Conservation (phyloP, 495 filamentous ascomycete species). For the Bryoglossum gracile region DNA sequence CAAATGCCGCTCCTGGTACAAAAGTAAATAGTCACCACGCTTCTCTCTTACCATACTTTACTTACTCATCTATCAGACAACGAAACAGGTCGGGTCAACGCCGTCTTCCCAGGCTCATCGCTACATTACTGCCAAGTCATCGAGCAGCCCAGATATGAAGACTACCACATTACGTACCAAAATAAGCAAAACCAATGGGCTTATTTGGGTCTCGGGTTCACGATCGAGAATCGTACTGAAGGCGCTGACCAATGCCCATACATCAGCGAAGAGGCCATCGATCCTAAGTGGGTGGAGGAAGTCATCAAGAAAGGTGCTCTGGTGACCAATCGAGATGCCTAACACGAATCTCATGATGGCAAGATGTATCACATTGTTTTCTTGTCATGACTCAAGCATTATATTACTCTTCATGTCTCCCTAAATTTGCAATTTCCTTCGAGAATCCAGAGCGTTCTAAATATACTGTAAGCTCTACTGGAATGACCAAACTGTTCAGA, state of each 20-base stretch:
- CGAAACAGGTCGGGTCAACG: constrained; percentile 17
- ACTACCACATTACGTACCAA: constrained; percentile 19
- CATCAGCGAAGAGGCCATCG: constrained; percentile 14
- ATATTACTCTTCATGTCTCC: too few species aligned
- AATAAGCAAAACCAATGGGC: constrained; percentile 16
- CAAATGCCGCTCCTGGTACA: constrained; percentile 28
- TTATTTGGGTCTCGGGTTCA: constrained; percentile 16
- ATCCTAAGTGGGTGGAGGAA: constrained; percentile 19
- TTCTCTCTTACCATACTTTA: too few species aligned
- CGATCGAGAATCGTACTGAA: constrained; percentile 9
- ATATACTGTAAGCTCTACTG: too few species aligned
- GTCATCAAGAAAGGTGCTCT: constrained; percentile 14
- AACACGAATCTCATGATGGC: background rate
- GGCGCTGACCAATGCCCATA: constrained; percentile 12
- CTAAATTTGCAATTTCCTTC: too few species aligned
- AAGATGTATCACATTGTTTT: background rate
- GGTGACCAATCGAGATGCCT: background rate
- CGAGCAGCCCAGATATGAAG: constrained; percentile 15
- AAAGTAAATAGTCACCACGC: too few species aligned
- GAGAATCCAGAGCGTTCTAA: too few species aligned
- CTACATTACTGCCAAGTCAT: constrained; percentile 17
- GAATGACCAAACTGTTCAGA: too few species aligned
- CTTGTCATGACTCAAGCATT: too few species aligned
- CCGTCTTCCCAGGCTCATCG: constrained; percentile 11
- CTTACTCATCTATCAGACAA: constrained; percentile 6